Conservation (phyloP, 2,329 filamentous ascomycete species). For the Setomelanomma holmii region DNA sequence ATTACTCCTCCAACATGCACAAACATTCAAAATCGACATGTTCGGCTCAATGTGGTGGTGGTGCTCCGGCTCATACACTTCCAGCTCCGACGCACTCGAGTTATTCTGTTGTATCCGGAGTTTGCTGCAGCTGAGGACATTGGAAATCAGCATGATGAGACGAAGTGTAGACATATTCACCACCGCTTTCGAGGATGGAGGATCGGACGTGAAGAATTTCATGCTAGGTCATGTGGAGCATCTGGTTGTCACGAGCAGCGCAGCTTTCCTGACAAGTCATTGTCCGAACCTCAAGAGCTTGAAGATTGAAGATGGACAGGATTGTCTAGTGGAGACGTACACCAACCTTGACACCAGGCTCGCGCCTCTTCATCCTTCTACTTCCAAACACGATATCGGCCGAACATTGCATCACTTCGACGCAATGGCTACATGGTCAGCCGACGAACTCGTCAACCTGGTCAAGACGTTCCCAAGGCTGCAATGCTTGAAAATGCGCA, state of each 20-base stretch:
- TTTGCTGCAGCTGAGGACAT: slow-evolving; percentile 8
- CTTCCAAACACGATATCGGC: not conserved
- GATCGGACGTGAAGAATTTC: slow-evolving; percentile 3
- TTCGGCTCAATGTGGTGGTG: slow-evolving; percentile 27
- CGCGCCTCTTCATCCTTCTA: not conserved
- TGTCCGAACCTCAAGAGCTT: slow-evolving; percentile 16
- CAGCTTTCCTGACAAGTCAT: slow-evolving; percentile 17
- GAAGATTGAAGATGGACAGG: slow-evolving; percentile 12
- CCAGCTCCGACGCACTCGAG: slow-evolving; percentile 18
- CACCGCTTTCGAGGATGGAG: slow-evolving; percentile 8
- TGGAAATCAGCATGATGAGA: slow-evolving; percentile 28
- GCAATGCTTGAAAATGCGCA: slow-evolving; percentile 15
- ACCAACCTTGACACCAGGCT: slow-evolving; percentile 10
- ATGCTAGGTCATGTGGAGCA: slow-evolving; percentile 7
- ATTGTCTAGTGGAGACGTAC: slow-evolving; percentile 21
- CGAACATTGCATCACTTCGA: slow-evolving; percentile 15
- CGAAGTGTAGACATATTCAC: slow-evolving; percentile 23
- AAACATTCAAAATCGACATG: slow-evolving; percentile 22
- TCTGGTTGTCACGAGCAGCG: slow-evolving; percentile 12
- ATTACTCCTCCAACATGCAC: slow-evolving; percentile 9
- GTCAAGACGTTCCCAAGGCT: slow-evolving; percentile 12
- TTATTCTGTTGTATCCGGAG: slow-evolving; percentile 13
- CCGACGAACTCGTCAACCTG: slow-evolving; percentile 13
- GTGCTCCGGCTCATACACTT: slow-evolving; percentile 22
- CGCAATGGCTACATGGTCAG: slow-evolving; percentile 19